These are phyloP conservation scores for Fusarium nanum DNA, from an alignment of 2,329 filamentous ascomycete species.

Conservation along the genomic window DNA sequence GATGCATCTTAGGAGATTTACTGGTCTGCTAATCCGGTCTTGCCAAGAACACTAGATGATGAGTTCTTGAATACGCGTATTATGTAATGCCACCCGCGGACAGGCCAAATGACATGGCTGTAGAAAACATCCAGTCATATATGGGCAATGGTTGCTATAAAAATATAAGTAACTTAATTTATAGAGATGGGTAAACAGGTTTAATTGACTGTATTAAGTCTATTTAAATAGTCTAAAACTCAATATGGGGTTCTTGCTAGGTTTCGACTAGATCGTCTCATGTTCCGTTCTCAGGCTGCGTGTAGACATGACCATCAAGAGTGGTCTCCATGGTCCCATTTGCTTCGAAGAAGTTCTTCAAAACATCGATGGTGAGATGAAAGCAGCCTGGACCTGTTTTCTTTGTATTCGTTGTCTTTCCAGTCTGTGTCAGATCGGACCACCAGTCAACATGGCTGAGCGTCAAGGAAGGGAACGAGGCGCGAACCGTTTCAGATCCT, in stretches of 20 bases:
- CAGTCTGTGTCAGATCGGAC: slow-evolving; percentile 53
- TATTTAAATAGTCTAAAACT: no score
- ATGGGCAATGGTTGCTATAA: no score
- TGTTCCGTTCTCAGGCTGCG: neutral
- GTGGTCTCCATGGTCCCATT: slow-evolving; percentile 21
- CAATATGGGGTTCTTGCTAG: neutral
- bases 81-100: no score
- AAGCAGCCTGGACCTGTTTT: slow-evolving; percentile 46
- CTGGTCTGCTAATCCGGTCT: no score
- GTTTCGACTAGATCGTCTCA: neutral
- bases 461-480: neutral
- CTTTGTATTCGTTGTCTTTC: slow-evolving; percentile 50
- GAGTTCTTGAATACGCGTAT: no score
- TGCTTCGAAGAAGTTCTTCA: slow-evolving; percentile 19
- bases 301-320: slow-evolving; percentile 2
- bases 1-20: no score
- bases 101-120: no score
- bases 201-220: no score
- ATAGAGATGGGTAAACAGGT: no score
- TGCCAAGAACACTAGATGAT: no score
- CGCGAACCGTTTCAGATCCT: slow-evolving; percentile 17
- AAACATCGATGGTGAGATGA: slow-evolving; percentile 13
- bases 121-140: no score
- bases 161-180: no score
- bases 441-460: slow-evolving; percentile 50